These are phyloP conservation scores for Nasturtium officinale DNA, from an alignment of 345 rosid species.

Conservation along the genomic window DNA sequence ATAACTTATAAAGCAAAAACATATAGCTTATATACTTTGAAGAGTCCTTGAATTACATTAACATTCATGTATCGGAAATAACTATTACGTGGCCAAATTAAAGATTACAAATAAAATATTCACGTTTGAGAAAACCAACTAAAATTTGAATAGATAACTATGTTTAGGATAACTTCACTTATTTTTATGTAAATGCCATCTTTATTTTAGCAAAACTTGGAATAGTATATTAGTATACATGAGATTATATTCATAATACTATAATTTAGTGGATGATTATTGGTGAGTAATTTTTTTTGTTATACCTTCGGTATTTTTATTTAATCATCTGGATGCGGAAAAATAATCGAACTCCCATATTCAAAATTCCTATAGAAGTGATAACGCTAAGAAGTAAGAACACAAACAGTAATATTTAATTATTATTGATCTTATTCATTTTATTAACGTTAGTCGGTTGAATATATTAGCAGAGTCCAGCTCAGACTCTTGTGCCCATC, in stretches of 20 bases:
- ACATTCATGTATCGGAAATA: neutral
- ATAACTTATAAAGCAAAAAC: slow-evolving; percentile 31
- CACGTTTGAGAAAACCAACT: neutral
- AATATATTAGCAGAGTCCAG: slow-evolving; percentile 29
- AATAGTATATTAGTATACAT: neutral
- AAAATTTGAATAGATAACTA: neutral
- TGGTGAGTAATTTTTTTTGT: neutral
- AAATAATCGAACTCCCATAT: neutral
- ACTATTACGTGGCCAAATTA: slow-evolving; percentile 1
- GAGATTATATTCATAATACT: slow-evolving; percentile 7
- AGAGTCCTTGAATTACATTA: slow-evolving; percentile 2
- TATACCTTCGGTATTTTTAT: neutral
- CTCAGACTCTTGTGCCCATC: slow-evolving; percentile 35
- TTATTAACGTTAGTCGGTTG: neutral
- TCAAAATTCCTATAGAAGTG: neutral
- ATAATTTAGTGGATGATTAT: neutral
- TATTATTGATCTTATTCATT: neutral
- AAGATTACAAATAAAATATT: neutral
- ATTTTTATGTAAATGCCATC: neutral
- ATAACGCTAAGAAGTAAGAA: neutral
- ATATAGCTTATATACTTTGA: slow-evolving; percentile 28
- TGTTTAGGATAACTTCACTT: neutral
- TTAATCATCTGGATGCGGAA: neutral
- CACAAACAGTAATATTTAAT: neutral
- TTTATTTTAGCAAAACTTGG: neutral